These are phyloP conservation scores for Camellia granthamiana DNA, from an alignment of 148 eudicot genomes.

Conservation along the genomic window DNA sequence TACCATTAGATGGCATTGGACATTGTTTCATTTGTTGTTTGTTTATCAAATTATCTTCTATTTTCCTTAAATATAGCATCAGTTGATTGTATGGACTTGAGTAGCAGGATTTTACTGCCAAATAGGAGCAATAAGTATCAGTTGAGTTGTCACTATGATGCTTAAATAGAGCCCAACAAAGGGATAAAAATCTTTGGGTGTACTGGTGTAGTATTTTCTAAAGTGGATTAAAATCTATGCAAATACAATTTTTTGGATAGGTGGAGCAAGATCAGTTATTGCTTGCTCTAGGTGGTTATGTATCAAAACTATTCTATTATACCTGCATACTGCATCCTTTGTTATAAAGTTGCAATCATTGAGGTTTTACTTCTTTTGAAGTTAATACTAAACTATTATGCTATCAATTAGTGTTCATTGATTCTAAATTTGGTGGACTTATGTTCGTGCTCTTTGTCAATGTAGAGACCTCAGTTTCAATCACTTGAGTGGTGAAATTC, in stretches of 20 bases:
- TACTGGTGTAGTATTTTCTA: neutral
- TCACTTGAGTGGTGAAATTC: slow-evolving; percentile 45
- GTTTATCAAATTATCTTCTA: neutral
- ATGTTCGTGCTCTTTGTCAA: neutral
- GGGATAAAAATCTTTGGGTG: neutral
- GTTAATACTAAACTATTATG: neutral
- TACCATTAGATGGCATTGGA: neutral
- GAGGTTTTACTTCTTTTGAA: neutral
- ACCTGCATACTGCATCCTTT: neutral
- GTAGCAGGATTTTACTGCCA: neutral
- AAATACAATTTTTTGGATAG: neutral
- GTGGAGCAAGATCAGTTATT: neutral
- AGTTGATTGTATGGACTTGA: neutral
- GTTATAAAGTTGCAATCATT: neutral
- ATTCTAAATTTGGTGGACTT: slow-evolving; percentile 7
- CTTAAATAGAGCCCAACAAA: neutral
- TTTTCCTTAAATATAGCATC: neutral
- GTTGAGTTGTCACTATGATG: neutral
- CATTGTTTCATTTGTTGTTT: neutral
- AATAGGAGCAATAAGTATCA: neutral
- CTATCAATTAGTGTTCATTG: neutral
- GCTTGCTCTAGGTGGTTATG: neutral
- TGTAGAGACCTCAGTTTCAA: slow-evolving; percentile 60
- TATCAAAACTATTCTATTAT: neutral
- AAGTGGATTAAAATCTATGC: neutral